Percentiles rank a stretch among this genome's conserved stretches.
Evolutionary conservation across 1,284 basidiomycete species (phyloP).

Genomic region (Phaffia rhodozyma): DNA sequence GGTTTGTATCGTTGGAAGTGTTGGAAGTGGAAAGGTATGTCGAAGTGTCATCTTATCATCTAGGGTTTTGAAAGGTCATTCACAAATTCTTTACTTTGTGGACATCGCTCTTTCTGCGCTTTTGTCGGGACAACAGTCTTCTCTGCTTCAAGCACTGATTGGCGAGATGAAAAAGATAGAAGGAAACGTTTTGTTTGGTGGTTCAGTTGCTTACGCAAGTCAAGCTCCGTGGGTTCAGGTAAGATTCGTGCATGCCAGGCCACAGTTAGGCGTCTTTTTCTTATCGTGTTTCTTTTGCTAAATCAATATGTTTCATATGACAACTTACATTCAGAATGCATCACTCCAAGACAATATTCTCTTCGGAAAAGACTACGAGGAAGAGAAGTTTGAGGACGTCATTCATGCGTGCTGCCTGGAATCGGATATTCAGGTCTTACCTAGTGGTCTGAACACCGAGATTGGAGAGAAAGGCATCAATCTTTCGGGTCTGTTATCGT

Average conservation of each 20-base stretch:
- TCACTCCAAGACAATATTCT: slow-evolving; percentile 44
- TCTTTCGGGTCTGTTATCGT: slow-evolving; percentile 18
- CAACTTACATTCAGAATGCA: slow-evolving; percentile 36
- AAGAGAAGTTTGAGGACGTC: slow-evolving; percentile 20
- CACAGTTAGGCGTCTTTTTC: background rate
- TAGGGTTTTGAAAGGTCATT: background rate
- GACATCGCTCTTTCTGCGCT: background rate
- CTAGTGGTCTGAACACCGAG: slow-evolving; percentile 41
- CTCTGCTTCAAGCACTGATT: slow-evolving; percentile 53
- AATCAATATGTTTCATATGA: background rate
- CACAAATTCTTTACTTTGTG: background rate
- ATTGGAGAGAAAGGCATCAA: slow-evolving; percentile 54
- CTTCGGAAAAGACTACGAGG: slow-evolving; percentile 24
- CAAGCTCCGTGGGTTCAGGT: slow-evolving; percentile 59
- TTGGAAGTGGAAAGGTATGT: slow-evolving; percentile 28
- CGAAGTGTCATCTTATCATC: background rate
- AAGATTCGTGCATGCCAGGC: background rate
- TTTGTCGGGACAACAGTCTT: slow-evolving; percentile 25
- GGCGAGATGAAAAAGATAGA: slow-evolving; percentile 59
- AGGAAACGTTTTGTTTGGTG: slow-evolving; percentile 50
- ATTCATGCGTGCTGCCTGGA: slow-evolving; percentile 17
- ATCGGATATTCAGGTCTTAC: slow-evolving; percentile 21
- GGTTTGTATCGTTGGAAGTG: slow-evolving; percentile 28
- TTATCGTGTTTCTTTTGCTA: background rate
- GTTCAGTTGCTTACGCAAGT: slow-evolving; percentile 50